Base-by-base conservation (phyloP, 257 asterid species). In the Verbena officinalis region DNA sequence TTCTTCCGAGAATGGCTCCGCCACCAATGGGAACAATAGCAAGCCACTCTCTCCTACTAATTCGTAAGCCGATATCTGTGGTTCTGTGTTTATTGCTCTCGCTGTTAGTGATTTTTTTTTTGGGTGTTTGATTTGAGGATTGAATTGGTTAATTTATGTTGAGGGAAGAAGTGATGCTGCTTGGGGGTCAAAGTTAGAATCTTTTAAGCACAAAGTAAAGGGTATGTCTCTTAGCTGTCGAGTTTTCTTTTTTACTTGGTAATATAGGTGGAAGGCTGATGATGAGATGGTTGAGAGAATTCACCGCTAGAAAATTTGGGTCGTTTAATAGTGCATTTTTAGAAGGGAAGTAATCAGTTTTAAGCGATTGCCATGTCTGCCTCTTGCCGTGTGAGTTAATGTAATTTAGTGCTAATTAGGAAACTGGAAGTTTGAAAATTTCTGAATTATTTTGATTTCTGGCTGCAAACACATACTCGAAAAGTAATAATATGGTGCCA, bases 11-110 rank as follows among this genome's bases (percentile, higher is more conserved):
- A 76, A 76, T 53, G 81, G 72, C 7, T 59, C 74, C 9, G 40
- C 73, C 59, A 21, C 24, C 43, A 72, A 57, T 58, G 79, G 72
- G 30, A 17, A 50, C 64, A 9, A 38, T 63, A n/a, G 21, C 51
- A 21, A 76, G 68, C 71, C 80, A 11, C 1, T 67, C 15, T 75
- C 80, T n/a, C 80, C 73, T 60, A 52, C 67, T 39, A 17, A 44
- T 21, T 70, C 72, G 80, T 75, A 46, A 65, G 76, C 49, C 38
- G 30, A 7, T 4, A 38, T 60, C 11, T 21, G 3, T 4, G 56
- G 15, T 50, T 50, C 15, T 50, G 56, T 21, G 56, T 1, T 4
- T 10, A 9, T 49, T 49, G 27, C 55, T 49, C 11, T 19, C 21
- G 31, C 10, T 49, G 12, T 49, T 46, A 21, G 27, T 19, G 27